Percentiles rank a stretch among this genome's conserved stretches.
Conservation (phyloP, 83 land plant species). For the Isoetes engelmannii region DNA sequence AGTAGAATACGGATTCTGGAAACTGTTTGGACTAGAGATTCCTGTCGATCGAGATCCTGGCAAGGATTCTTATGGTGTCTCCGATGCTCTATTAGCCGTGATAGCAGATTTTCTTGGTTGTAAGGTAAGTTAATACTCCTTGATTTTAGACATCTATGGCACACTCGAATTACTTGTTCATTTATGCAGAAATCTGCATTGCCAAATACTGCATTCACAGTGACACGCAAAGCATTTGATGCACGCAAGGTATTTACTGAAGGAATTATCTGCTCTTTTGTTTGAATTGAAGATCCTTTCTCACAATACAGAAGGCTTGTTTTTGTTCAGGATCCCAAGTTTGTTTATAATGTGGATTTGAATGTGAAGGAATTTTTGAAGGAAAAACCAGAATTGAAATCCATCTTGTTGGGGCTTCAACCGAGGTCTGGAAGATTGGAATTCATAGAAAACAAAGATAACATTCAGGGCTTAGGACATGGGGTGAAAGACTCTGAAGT, state of each 20-base stretch:
- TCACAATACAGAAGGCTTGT: not conserved
- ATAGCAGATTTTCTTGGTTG: conserved; percentile 57
- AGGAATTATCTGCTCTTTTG: not conserved
- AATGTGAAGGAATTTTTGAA: conserved; percentile 49
- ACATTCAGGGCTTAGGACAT: not conserved
- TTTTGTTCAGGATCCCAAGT: conserved; percentile 58
- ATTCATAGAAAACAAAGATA: conserved; percentile 18
- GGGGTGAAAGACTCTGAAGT: not conserved
- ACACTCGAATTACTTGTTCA: not conserved
- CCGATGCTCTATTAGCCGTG: conserved; percentile 35
- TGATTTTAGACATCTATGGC: not conserved
- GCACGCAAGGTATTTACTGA: conserved; percentile 70
- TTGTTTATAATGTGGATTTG: conserved; percentile 85
- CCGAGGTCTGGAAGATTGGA: conserved; percentile 61
- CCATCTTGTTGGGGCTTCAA: conserved; percentile 50
- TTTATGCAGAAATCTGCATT: conserved; percentile 53
- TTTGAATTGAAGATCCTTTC: not conserved
- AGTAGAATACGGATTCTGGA: conserved; percentile 42
- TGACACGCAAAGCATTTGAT: conserved; percentile 88
- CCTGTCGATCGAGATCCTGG: conserved; percentile 61
- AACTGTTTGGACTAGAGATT: conserved; percentile 51
- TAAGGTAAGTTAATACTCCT: conserved; percentile 37
- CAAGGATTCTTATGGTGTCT: conserved; percentile 48
- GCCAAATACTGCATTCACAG: conserved; percentile 60
- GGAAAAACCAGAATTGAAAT: conserved; percentile 51